Percentiles rank a stretch among this genome's conserved stretches.
phyloP scores from a whole-genome alignment of 257 asterid species.

The Nicotiana undulata region DNA sequence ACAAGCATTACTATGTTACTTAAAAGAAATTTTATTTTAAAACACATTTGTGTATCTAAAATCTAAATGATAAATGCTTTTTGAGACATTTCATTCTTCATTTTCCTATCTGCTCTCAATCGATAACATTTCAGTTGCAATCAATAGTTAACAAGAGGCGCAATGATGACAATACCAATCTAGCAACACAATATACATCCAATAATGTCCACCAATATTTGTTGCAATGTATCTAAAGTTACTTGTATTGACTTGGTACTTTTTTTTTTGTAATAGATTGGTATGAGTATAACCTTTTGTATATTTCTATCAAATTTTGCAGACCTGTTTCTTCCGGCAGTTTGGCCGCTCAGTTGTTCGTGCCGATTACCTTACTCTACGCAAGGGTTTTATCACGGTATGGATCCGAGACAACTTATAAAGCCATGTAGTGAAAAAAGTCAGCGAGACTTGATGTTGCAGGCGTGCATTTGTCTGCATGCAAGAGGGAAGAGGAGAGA shows the following conservation, averaged over 20 bases:
- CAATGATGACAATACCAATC: not conserved
- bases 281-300: not conserved
- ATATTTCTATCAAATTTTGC: slow-evolving; percentile 21
- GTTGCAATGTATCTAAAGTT: not conserved
- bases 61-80: not conserved
- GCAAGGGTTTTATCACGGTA: slow-evolving; percentile 93
- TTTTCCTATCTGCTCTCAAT: not conserved
- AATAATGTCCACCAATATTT: not conserved
- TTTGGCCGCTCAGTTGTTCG: slow-evolving; percentile 92
- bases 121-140: not conserved
- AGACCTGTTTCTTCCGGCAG: slow-evolving; percentile 96
- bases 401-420: not conserved
- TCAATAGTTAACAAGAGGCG: not conserved
- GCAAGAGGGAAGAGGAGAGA: not conserved
- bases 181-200: not conserved
- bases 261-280: not conserved
- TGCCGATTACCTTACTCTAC: slow-evolving; percentile 92
- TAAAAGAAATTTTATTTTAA: too few relatives aligned
- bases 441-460: not conserved
- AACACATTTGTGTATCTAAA: not conserved
- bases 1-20: not conserved
- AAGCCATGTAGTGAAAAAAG: not conserved
- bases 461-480: not conserved
- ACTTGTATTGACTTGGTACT: not conserved
- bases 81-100: not conserved